A percentile compares a stretch with the other conserved stretches of the same genome.
phyloP scores from a whole-genome alignment of 2,329 filamentous ascomycete genomes.

The Phialocephala subalpina region DNA sequence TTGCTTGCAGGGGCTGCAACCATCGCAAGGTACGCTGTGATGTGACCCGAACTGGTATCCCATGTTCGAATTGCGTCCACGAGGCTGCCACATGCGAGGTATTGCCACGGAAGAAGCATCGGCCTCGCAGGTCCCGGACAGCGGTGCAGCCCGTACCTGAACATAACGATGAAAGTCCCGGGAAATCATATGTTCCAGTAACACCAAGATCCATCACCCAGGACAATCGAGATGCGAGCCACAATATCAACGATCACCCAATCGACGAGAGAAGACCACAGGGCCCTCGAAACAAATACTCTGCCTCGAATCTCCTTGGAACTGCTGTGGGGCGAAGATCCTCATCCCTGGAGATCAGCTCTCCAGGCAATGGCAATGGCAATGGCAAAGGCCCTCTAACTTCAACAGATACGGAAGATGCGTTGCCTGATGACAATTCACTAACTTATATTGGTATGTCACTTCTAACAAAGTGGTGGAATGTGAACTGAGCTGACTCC shows the following conservation, averaged over 20 bases:
- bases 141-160: background rate
- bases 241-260: background rate
- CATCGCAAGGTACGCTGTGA: constrained; percentile 27
- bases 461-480: background rate
- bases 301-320: too few species aligned
- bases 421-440: constrained; percentile 23
- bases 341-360: too few species aligned
- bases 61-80: constrained; percentile 28
- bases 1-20: constrained; percentile 27
- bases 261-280: background rate
- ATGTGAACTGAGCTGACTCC: background rate
- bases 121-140: background rate
- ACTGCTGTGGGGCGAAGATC: too few species aligned
- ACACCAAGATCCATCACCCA: background rate
- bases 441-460: constrained; percentile 23
- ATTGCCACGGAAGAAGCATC: constrained; percentile 27
- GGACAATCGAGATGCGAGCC: too few species aligned
- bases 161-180: background rate
- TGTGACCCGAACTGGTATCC: constrained; percentile 26
- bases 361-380: too few species aligned
- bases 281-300: too few species aligned
- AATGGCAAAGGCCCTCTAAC: background rate
- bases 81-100: constrained; percentile 23
- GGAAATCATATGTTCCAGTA: background rate
- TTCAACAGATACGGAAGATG: constrained; percentile 16